phyloP scores from a whole-genome alignment of 177 flowering plant species.

The Vitis hybrid region DNA sequence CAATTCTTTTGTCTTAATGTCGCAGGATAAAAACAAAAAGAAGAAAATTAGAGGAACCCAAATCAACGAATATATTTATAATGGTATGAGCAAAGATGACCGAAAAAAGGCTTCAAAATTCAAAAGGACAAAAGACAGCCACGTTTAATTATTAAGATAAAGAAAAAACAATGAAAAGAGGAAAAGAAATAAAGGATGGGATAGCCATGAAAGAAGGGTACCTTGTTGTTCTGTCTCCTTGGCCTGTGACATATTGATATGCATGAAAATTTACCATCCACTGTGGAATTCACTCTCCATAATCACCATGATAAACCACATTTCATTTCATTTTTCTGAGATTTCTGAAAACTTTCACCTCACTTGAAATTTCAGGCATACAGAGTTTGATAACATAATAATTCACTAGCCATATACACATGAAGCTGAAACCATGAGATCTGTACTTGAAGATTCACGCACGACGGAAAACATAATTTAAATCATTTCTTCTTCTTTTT shows the following conservation, averaged over 20 bases:
- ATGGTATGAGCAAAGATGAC: background rate
- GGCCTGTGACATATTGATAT: constrained; percentile 20
- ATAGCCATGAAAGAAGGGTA: constrained; percentile 23
- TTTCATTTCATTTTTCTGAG: background rate
- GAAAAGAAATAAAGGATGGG: constrained; percentile 12
- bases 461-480: background rate
- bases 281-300: background rate
- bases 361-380: background rate
- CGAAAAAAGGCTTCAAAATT: constrained; percentile 1
- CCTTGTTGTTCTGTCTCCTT: constrained; percentile 35
- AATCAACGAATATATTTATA: background rate
- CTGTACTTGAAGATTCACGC: background rate
- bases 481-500: constrained; percentile 52
- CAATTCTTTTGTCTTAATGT: constrained; percentile 22
- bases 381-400: background rate
- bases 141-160: background rate
- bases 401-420: background rate
- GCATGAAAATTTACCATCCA: constrained; percentile 11
- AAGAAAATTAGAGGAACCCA: background rate
- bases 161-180: constrained; percentile 5
- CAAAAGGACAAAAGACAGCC: constrained; percentile 1
- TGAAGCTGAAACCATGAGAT: background rate
- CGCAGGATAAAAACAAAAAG: constrained; percentile 16
- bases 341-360: background rate
- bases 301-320: background rate